Evolutionary conservation across 306 rosid species (phyloP).

Genomic region (Ormosia semicastrata): DNA sequence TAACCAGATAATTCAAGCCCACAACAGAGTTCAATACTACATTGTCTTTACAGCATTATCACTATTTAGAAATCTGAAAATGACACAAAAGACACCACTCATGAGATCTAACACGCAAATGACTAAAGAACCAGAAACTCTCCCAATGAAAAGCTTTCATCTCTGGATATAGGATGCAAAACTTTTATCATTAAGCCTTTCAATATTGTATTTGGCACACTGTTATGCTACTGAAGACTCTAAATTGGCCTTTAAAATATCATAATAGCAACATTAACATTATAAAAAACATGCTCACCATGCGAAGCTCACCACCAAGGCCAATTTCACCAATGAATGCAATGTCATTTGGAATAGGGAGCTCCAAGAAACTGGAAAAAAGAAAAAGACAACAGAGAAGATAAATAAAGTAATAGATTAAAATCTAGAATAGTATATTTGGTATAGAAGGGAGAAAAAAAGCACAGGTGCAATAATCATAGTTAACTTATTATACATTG

Average conservation of each 20-base stretch:
- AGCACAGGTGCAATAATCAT: background rate
- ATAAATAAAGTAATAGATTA: background rate
- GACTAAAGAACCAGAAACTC: background rate
- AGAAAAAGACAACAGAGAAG: background rate
- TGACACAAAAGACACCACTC: background rate
- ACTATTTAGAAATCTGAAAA: background rate
- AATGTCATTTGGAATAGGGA: conserved; percentile 72
- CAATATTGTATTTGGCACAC: background rate
- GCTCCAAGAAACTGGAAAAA: conserved; percentile 73
- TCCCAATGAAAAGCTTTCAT: background rate
- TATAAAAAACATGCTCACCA: conserved; percentile 46
- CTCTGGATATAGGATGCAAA: background rate
- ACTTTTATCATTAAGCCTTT: background rate
- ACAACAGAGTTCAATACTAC: background rate
- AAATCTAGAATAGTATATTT: background rate
- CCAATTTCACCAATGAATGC: conserved; percentile 97
- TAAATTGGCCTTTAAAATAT: background rate
- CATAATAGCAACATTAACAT: background rate
- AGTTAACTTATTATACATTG: background rate
- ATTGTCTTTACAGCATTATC: background rate
- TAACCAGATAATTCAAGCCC: background rate
- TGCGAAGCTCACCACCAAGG: conserved; percentile 90
- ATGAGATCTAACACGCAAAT: background rate
- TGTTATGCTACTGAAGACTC: background rate
- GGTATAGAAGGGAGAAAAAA: background rate